These are phyloP conservation scores for Colletotrichum lupini DNA, from an alignment of 2,329 filamentous ascomycete genomes.

Conservation along the genomic window DNA sequence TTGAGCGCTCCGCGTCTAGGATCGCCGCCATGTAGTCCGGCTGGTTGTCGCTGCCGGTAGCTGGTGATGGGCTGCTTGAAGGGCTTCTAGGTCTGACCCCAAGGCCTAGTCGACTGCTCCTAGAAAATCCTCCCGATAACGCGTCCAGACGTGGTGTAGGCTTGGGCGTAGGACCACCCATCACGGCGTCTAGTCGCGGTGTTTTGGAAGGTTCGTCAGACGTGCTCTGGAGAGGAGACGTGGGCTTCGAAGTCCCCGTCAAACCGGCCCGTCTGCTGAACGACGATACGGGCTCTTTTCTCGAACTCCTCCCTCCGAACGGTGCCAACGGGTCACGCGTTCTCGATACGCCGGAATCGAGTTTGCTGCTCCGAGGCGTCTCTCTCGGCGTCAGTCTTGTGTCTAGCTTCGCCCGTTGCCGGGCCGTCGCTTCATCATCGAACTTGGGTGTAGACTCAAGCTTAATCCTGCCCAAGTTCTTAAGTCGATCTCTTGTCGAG, in stretches of 20 bases:
- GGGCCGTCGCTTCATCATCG: not conserved
- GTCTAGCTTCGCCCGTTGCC: not conserved
- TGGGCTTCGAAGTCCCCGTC: not conserved
- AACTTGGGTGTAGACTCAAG: conserved; percentile 7
- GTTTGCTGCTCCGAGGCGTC: not conserved
- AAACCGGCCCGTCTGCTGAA: not conserved
- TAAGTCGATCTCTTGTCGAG: conserved; percentile 25
- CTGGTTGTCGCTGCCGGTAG: not conserved
- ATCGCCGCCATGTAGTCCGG: conserved; percentile 15
- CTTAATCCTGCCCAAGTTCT: not conserved
- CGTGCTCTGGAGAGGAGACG: not conserved
- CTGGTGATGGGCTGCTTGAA: not conserved
- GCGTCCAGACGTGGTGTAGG: not conserved
- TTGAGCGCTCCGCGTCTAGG: not conserved
- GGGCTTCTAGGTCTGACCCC: not conserved
- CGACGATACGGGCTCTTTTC: not conserved
- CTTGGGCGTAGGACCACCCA: not conserved
- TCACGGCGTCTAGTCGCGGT: not conserved
- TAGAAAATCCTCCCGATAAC: not conserved
- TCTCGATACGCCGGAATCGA: not conserved
- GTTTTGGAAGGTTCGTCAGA: not conserved
- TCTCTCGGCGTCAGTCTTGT: not conserved
- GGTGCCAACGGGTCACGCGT: not conserved
- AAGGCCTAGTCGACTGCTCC: not conserved
- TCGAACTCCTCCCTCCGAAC: not conserved